These are phyloP conservation scores for Marasmius oreades DNA, from an alignment of 1,284 basidiomycete species.

Conservation along the genomic window DNA sequence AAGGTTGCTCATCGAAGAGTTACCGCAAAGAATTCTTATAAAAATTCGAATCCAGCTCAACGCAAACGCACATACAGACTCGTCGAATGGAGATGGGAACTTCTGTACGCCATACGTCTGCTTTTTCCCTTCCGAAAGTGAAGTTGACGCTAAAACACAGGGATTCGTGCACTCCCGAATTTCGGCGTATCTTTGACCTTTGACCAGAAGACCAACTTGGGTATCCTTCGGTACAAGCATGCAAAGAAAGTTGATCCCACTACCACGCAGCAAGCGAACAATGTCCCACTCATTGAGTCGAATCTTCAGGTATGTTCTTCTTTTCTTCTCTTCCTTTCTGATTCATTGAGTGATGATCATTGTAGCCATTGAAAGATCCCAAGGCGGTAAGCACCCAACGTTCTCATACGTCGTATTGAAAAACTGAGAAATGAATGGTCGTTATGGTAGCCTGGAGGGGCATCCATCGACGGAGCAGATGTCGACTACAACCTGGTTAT, in stretches of 20 bases:
- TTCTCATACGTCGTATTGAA: no score
- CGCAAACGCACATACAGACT: background rate
- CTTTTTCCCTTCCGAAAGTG: background rate
- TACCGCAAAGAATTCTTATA: no score
- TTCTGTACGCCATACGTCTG: background rate
- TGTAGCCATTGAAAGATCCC: background rate
- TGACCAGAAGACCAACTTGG: background rate
- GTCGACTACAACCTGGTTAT: background rate
- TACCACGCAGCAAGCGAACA: background rate
- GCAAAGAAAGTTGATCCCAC: background rate
- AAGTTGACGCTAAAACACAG: background rate
- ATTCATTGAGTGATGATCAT: background rate
- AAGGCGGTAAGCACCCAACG: background rate
- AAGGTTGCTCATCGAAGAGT: no score
- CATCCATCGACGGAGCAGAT: background rate
- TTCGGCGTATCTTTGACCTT: background rate
- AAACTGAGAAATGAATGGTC: no score
- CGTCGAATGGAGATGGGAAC: background rate
- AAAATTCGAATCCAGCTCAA: background rate
- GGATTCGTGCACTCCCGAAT: background rate
- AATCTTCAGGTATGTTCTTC: background rate
- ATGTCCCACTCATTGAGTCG: background rate
- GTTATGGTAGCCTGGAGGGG: background rate
- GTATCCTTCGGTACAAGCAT: background rate
- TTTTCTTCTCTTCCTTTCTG: background rate